phyloP scores from a whole-genome alignment of 2,329 filamentous ascomycete genomes.

The Colletotrichum truncatum region DNA sequence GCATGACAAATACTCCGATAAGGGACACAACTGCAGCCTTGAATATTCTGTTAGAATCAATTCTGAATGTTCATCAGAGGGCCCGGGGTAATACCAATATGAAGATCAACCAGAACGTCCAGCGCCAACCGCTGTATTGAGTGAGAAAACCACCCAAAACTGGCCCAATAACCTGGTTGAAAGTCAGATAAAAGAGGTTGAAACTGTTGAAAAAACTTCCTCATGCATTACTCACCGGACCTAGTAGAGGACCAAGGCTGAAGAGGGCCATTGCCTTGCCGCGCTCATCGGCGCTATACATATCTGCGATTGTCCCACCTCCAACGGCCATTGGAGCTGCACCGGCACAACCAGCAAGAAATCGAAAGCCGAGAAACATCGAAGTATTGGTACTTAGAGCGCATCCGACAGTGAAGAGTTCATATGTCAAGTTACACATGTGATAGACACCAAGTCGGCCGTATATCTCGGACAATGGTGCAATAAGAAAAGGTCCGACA shows the following conservation, averaged over 20 bases:
- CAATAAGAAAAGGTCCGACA: constrained; percentile 64
- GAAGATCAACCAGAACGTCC: constrained; percentile 59
- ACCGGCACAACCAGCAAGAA: constrained; percentile 39
- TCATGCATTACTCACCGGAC: constrained; percentile 39
- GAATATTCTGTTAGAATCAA: constrained; percentile 25
- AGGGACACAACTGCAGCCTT: constrained; percentile 44
- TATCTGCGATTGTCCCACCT: constrained; percentile 46
- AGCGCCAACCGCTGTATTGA: constrained; percentile 43
- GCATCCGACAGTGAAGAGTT: constrained; percentile 42
- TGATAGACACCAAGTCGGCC: constrained; percentile 44
- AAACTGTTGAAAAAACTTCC: too few species aligned
- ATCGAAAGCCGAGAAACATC: constrained; percentile 43
- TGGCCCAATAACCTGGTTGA: constrained; percentile 39
- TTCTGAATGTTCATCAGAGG: neutral
- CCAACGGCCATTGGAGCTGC: constrained; percentile 42
- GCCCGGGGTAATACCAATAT: constrained; percentile 38
- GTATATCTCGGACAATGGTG: constrained; percentile 50
- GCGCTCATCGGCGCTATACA: constrained; percentile 42
- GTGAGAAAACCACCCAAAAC: constrained; percentile 42
- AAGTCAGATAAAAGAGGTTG: too few species aligned
- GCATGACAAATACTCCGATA: constrained; percentile 48
- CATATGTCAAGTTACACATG: constrained; percentile 39
- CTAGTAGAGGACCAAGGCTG: constrained; percentile 44
- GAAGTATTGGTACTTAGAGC: constrained; percentile 34
- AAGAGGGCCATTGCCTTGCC: constrained; percentile 46